Base-by-base conservation (phyloP, 2,329 filamentous ascomycete genomes). In the Hypoxylon sp. region DNA sequence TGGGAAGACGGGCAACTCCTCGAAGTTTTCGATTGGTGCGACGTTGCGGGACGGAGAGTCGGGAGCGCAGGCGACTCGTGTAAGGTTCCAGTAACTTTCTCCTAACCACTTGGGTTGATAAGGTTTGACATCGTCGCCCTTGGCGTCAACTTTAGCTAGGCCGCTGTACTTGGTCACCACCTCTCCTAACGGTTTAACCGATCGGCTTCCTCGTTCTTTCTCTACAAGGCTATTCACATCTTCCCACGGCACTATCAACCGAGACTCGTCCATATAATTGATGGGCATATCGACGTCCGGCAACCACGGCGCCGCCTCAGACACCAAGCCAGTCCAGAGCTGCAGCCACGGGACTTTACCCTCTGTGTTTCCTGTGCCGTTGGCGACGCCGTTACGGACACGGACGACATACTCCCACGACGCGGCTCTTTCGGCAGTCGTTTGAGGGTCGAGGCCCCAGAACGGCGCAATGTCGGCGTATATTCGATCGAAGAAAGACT, bases 401-500 rank as follows among this genome's bases (percentile, higher is more conserved):
- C 80, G 80, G 43, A 86, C 80, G n/a, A 83, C 79, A 69, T 82
- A 80, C 49, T 80, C 79, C 79, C 82, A 84, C 5, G 79, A 74
- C n/a, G 78, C 76, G 49, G 84, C 82, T 41, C 81, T 78, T 36
- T 74, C 71, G 49, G 77, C 76, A 10, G 80, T 78, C 48, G 81
- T 78, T 32, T 79, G 76, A 17, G 81, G 77, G 32, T 86, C 83
- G 34, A 88, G 77, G 1, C 81, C 86, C 88, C 87, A 90, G 72
- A 87, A 89, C 1, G 88, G 88, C 49, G 84, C 80, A 58, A 90
- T 73, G 74, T 91, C 88, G 68, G 88, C 84, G 79, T 89, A 88
- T 63, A 90, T 87, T 65, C 88, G 87, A 73, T 89, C 86, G 78
- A 89, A 90, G 72, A 87, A 90, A 59, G 88, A 85, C 72, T 90